Evolutionary conservation across 129 eudicot genomes (phyloP), one percentile per base, ranked within the genome.

Genomic region (Oenanthe sinensis): DNA sequence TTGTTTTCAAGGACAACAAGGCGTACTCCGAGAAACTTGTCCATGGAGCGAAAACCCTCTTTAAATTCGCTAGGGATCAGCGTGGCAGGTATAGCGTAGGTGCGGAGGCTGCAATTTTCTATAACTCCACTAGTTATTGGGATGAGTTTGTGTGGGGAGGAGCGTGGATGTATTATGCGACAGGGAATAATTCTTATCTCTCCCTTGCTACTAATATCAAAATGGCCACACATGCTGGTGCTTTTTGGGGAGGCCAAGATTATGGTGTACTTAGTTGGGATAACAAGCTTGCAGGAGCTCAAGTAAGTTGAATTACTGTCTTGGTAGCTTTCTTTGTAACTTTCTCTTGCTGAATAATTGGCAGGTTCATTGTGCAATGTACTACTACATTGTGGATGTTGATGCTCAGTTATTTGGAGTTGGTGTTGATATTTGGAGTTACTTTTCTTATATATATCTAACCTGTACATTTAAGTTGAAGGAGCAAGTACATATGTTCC

Each of bases 261-360:
- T 94, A 89, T 80, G 98, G 98, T 84, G 97, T 94, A 54, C 72
- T 94, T 46, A 94, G 96, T 84, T 94, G 98, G 98, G 98, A 94
- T 75, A 94, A 91, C 82, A 91, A 94, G 84, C 97, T 94, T 80
- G 85, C 97, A 10, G 98, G 97, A 80, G 92, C 97, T 71, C 98
- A 94, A 88, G 98, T 94, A 83, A 87, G 94, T 84, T 11, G 3
- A 50, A 15, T 19, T 8, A 44, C 16, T 43, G 33, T 63, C 37
- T 58, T 15, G 43, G 15, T n/a, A 22, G 8, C 30, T 60, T 60
- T 42, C 36, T 43, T 13, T 12, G 17, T 15, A 28, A 6, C 2
- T 43, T 45, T 36, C 15, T 9, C 12, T 43, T 8, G 4, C 30
- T 74, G 36, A 33, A 8, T 50, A 33, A 49, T 47, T 36, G 19